Percentiles rank a stretch among this genome's conserved stretches.
Evolutionary conservation across 2,329 filamentous ascomycete genomes (phyloP).

Genomic region (Neonectria neomacrospora): DNA sequence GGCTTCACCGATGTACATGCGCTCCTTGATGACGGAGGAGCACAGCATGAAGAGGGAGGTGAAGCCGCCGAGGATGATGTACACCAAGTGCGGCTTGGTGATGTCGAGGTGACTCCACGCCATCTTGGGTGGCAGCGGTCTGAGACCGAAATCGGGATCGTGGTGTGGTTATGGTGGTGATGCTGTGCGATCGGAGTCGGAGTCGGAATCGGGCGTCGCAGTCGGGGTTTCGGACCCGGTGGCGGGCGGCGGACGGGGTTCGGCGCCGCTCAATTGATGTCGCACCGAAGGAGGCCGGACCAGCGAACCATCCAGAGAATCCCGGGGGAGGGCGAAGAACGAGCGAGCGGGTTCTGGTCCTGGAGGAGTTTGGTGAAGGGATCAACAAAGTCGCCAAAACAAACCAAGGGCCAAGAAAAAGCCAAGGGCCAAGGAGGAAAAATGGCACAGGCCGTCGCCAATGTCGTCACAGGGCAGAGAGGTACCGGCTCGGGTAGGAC

Average conservation of each 20-base stretch:
- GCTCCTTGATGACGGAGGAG: slow-evolving; percentile 97
- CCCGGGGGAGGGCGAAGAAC: background rate
- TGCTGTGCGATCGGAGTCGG: slow-evolving; percentile 8
- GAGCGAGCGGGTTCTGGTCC: background rate
- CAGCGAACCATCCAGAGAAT: slow-evolving; percentile 22
- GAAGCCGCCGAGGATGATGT: slow-evolving; percentile 97
- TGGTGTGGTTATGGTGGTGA: background rate
- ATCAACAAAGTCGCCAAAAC: background rate
- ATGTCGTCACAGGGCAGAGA: slow-evolving; percentile 45
- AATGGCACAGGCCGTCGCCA: slow-evolving; percentile 39
- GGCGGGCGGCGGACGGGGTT: slow-evolving; percentile 5
- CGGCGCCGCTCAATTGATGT: slow-evolving; percentile 29
- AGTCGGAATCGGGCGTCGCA: slow-evolving; percentile 9
- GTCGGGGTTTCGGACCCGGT: slow-evolving; percentile 14
- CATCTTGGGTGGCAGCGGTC: slow-evolving; percentile 58
- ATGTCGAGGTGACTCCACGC: slow-evolving; percentile 84
- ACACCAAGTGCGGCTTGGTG: slow-evolving; percentile 96
- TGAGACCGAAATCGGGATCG: slow-evolving; percentile 4
- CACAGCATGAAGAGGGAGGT: slow-evolving; percentile 98
- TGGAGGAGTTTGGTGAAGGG: background rate
- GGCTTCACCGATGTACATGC: slow-evolving; percentile 97
- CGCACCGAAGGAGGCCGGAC: slow-evolving; percentile 23
- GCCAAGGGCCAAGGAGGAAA: slow-evolving; percentile 22
- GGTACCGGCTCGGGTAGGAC: slow-evolving; percentile 20
- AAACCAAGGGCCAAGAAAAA: slow-evolving; percentile 22